Percentiles rank a stretch among this genome's conserved stretches.
phyloP scores from a whole-genome alignment of 2,329 filamentous ascomycete species.

The Aspergillus caelatus region DNA sequence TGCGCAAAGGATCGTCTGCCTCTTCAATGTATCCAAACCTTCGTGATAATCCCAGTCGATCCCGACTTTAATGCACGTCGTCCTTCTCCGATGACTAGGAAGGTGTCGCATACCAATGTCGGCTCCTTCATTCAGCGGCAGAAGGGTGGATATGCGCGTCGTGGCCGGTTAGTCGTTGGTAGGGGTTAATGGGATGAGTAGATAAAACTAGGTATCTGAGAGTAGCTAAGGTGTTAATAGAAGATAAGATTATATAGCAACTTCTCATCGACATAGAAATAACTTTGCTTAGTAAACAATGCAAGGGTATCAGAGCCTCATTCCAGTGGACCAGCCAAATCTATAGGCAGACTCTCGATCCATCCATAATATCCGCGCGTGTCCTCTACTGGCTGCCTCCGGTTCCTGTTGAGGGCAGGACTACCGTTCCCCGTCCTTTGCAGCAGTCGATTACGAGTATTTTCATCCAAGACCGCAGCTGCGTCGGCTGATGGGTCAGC shows the following conservation, averaged over 20 bases:
- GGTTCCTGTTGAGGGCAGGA: neutral
- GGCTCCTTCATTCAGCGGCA: neutral
- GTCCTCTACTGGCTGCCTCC: neutral
- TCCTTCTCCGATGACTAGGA: too few relatives aligned
- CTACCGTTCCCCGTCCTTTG: neutral
- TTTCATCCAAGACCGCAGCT: neutral
- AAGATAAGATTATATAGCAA: neutral
- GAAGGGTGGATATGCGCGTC: neutral
- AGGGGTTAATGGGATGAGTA: neutral
- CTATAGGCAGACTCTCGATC: slow-evolving; percentile 18
- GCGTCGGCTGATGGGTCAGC: neutral
- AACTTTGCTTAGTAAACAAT: neutral
- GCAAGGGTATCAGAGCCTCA: slow-evolving; percentile 23
- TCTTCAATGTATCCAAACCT: too few relatives aligned
- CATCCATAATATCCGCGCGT: slow-evolving; percentile 6
- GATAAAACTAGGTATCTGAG: neutral
- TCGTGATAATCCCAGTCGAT: too few relatives aligned
- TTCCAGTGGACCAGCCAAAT: slow-evolving; percentile 8
- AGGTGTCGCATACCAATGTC: too few relatives aligned
- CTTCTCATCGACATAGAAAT: neutral
- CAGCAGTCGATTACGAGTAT: neutral
- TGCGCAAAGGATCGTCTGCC: too few relatives aligned
- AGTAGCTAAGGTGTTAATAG: neutral
- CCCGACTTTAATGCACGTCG: too few relatives aligned
- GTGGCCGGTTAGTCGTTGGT: neutral